Percentiles rank a stretch among this genome's conserved stretches.
phyloP scores from a whole-genome alignment of 2,329 filamentous ascomycete species.

The Huntiella moniliformis region DNA sequence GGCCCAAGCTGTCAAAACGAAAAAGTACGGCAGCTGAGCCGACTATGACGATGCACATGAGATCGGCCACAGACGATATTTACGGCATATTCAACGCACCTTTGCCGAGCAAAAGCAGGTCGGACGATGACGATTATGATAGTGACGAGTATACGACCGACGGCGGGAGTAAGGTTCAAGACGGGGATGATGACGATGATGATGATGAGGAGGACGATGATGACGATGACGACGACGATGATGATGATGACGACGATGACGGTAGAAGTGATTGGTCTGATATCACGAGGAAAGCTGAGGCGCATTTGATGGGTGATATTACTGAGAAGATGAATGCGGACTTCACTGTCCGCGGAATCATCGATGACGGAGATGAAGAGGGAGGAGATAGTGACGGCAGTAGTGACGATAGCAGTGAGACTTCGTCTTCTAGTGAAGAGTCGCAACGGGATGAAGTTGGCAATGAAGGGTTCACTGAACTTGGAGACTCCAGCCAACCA shows the following conservation, averaged over 20 bases:
- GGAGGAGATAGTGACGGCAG: conserved; percentile 15
- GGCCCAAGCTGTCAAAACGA: conserved; percentile 68
- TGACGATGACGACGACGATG: conserved; percentile 36
- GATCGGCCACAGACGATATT: conserved; percentile 88
- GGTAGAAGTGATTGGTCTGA: conserved; percentile 70
- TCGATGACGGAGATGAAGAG: conserved; percentile 19
- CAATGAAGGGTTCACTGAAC: conserved; percentile 18
- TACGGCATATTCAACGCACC: conserved; percentile 95
- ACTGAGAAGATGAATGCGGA: conserved; percentile 26
- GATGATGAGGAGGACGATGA: conserved; percentile 68
- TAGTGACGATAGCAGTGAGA: neutral
- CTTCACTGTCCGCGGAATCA: conserved; percentile 17
- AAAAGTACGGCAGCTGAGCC: conserved; percentile 41
- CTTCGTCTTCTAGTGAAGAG: neutral
- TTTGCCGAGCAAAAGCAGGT: conserved; percentile 22
- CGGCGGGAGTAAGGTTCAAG: conserved; percentile 20
- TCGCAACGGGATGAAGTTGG: conserved; percentile 1
- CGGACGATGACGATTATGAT: conserved; percentile 5
- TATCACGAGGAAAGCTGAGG: conserved; percentile 47
- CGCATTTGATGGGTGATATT: conserved; percentile 23
- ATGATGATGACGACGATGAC: conserved; percentile 32
- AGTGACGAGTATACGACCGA: conserved; percentile 17
- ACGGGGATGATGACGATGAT: conserved; percentile 26
- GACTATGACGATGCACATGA: conserved; percentile 97
- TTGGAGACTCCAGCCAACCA: conserved; percentile 21